phyloP scores from a whole-genome alignment of 371 early-diverging fungal species.

The Lichtheimia corymbifera region DNA sequence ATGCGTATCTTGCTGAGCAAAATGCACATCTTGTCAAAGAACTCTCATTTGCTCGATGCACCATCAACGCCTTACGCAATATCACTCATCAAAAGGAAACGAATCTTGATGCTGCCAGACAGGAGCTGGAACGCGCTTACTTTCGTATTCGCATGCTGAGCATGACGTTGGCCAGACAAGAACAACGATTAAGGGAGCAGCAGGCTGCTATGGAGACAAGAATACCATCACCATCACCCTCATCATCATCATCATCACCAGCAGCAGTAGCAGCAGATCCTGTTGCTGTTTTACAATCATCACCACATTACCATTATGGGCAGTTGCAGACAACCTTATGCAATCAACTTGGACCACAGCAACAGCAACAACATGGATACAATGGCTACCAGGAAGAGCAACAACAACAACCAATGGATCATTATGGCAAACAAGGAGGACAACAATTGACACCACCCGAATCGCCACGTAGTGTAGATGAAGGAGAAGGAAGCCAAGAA shows the following conservation, averaged over 20 bases:
- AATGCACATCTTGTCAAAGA: slow-evolving; percentile 41
- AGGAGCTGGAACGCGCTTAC: slow-evolving; percentile 53
- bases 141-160: slow-evolving; percentile 37
- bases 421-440: not conserved
- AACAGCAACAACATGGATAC: not conserved
- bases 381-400: not conserved
- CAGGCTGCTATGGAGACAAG: not conserved
- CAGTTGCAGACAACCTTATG: not conserved
- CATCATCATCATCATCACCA: not conserved
- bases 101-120: slow-evolving; percentile 40
- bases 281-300: not conserved
- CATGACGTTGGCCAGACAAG: slow-evolving; percentile 27
- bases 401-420: not conserved
- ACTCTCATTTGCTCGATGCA: slow-evolving; percentile 43
- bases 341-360: not conserved
- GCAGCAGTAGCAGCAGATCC: not conserved
- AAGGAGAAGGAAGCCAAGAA: not conserved
- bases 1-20: slow-evolving; percentile 43
- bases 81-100: slow-evolving; percentile 43
- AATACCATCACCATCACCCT: not conserved
- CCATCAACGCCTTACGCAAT: slow-evolving; percentile 41
- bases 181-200: slow-evolving; percentile 19
- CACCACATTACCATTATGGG: too few relatives aligned
- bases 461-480: slow-evolving; percentile 16
- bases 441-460: slow-evolving; percentile 18